phyloP scores from a whole-genome alignment of 2,329 filamentous ascomycete species.

The Phoma sp. region DNA sequence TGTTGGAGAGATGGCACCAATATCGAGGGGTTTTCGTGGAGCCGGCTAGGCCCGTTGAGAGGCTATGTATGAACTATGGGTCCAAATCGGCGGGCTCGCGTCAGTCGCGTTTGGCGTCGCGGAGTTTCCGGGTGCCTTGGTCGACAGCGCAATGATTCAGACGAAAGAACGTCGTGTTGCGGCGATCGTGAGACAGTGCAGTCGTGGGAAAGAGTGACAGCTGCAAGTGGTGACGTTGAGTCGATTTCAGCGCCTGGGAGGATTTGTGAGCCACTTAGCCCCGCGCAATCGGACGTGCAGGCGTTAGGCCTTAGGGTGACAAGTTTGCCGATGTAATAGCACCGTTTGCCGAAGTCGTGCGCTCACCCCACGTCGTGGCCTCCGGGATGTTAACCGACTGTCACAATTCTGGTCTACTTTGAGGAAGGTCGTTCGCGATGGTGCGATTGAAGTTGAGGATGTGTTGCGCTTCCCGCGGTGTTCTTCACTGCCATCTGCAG shows the following conservation, averaged over 20 bases:
- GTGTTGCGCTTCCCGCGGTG: conserved; percentile 1
- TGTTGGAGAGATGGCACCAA: conserved; percentile 22
- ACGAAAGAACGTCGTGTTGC: conserved; percentile 4
- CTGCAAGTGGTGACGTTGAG: conserved; percentile 18
- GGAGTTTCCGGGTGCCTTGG: background rate
- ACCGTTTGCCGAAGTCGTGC: conserved; percentile 16
- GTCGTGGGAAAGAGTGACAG: conserved; percentile 9
- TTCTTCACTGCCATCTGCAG: background rate
- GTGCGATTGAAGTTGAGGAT: background rate
- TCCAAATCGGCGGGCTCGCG: conserved; percentile 22
- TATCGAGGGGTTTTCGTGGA: conserved; percentile 26
- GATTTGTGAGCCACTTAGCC: conserved; percentile 20
- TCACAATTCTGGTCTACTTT: conserved; percentile 5
- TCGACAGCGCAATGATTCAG: background rate
- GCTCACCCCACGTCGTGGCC: conserved; percentile 15
- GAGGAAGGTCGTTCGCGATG: background rate
- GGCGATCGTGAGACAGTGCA: background rate
- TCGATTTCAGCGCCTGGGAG: conserved; percentile 14
- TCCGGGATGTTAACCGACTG: conserved; percentile 2
- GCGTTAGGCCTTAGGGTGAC: conserved; percentile 1
- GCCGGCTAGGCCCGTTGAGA: conserved; percentile 15
- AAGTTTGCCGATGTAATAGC: conserved; percentile 10
- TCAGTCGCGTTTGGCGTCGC: conserved; percentile 16
- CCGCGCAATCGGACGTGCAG: conserved; percentile 14
- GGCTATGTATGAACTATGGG: conserved; percentile 8